These are phyloP conservation scores for Candida argentea DNA, from an alignment of 805 yeast species.

Conservation along the genomic window DNA sequence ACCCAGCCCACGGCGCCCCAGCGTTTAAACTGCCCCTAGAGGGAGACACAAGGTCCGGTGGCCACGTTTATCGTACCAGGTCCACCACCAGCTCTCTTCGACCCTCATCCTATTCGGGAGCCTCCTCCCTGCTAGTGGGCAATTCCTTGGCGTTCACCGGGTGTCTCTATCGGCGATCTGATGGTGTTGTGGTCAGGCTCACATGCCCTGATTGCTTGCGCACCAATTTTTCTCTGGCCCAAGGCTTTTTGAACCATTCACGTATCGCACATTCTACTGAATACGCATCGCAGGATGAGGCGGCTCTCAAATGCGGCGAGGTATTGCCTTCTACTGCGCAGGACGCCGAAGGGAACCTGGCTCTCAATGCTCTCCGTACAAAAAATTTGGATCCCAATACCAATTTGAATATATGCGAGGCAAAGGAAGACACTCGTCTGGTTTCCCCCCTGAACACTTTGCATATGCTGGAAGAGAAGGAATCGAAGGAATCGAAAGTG, in stretches of 20 bases:
- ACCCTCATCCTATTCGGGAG: conserved; percentile 3
- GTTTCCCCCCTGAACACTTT: neutral
- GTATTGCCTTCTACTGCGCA: conserved; percentile 46
- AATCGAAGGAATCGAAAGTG: neutral
- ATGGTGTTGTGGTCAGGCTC: conserved; percentile 59
- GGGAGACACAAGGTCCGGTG: conserved; percentile 2
- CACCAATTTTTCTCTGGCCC: conserved; percentile 66
- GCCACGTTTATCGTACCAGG: conserved; percentile 29
- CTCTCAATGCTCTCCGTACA: conserved; percentile 23
- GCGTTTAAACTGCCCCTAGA: conserved; percentile 1
- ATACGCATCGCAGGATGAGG: conserved; percentile 62
- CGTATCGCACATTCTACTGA: conserved; percentile 66
- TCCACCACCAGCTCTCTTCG: conserved; percentile 41
- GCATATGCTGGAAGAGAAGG: neutral
- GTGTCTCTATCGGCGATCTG: conserved; percentile 57
- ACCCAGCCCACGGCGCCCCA: neutral
- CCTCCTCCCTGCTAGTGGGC: neutral
- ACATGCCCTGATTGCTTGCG: conserved; percentile 61
- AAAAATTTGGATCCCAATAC: conserved; percentile 32
- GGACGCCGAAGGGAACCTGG: conserved; percentile 38
- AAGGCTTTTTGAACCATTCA: conserved; percentile 71
- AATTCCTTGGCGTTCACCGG: conserved; percentile 10
- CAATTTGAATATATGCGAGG: conserved; percentile 28
- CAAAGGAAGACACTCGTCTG: neutral
- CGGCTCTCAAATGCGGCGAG: conserved; percentile 59